phyloP scores from a whole-genome alignment of 768 basidiomycete species.

The Leccinellum luteum region DNA sequence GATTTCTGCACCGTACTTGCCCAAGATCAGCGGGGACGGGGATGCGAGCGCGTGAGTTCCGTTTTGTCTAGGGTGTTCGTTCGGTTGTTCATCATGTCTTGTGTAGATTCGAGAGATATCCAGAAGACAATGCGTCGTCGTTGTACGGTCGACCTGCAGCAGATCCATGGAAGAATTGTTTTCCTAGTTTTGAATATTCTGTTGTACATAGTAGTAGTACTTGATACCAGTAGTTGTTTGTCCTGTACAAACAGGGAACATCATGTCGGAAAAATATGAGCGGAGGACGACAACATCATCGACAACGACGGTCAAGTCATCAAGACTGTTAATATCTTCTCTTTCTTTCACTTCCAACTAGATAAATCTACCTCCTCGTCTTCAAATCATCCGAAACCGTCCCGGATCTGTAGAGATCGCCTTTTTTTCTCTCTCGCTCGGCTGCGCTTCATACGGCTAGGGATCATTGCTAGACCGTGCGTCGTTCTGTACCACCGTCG shows the following conservation, averaged over 20 bases:
- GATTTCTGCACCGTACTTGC: constrained; percentile 94
- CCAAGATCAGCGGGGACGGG: constrained; percentile 87
- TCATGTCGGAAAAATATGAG: constrained; percentile 36
- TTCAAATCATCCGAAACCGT: constrained; percentile 65
- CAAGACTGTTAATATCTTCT: constrained; percentile 3
- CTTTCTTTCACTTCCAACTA: constrained; percentile 3
- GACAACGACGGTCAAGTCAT: constrained; percentile 18
- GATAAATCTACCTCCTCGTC: constrained; percentile 26
- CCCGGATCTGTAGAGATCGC: constrained; percentile 65
- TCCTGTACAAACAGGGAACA: constrained; percentile 32
- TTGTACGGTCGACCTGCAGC: constrained; percentile 55
- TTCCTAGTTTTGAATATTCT: constrained; percentile 77
- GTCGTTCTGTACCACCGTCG: not conserved
- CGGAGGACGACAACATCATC: constrained; percentile 15
- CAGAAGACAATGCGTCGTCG: constrained; percentile 65
- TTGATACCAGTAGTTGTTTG: constrained; percentile 21
- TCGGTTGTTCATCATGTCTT: not conserved
- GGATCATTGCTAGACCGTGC: too few species aligned
- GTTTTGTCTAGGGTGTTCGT: not conserved
- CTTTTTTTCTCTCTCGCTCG: not conserved
- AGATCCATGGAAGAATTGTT: constrained; percentile 65
- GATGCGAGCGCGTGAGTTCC: constrained; percentile 87
- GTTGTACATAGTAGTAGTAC: constrained; percentile 35
- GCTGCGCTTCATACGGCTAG: not conserved
- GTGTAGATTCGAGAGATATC: constrained; percentile 71